Conservation (phyloP, 495 filamentous ascomycete genomes). For the Penicillium ochrochloron region DNA sequence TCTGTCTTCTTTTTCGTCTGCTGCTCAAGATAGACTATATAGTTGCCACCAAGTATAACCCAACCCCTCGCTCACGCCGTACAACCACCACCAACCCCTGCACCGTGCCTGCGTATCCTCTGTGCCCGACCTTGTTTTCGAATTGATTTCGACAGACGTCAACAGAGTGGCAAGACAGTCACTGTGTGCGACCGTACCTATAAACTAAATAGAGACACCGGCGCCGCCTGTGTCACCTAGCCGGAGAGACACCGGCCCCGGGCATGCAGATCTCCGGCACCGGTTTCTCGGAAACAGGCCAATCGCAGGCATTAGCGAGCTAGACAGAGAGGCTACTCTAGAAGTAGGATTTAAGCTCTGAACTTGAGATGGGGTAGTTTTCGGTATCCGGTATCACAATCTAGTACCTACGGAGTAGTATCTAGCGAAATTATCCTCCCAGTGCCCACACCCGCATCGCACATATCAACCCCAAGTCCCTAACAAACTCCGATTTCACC, state of each 20-base stretch:
- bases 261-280: slow-evolving; percentile 18
- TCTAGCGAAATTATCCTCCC: background rate
- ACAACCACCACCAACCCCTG: background rate
- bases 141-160: slow-evolving; percentile 24
- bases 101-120: slow-evolving; percentile 9
- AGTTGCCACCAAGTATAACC: background rate
- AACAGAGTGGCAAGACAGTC: slow-evolving; percentile 26
- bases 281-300: background rate
- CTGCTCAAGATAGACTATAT: no score
- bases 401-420: background rate
- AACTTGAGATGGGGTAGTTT: background rate
- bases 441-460: background rate
- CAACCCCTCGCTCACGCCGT: background rate
- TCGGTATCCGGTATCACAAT: background rate
- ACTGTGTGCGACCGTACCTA: slow-evolving; percentile 20
- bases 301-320: background rate
- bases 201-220: slow-evolving; percentile 8
- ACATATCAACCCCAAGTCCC: background rate
- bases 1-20: no score
- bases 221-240: slow-evolving; percentile 28
- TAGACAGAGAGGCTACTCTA: background rate
- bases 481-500: background rate
- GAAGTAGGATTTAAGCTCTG: background rate
- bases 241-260: background rate
- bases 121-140: slow-evolving; percentile 4